Base-by-base conservation (phyloP, 148 eudicot genomes). In the Rhododendron mucronatum region DNA sequence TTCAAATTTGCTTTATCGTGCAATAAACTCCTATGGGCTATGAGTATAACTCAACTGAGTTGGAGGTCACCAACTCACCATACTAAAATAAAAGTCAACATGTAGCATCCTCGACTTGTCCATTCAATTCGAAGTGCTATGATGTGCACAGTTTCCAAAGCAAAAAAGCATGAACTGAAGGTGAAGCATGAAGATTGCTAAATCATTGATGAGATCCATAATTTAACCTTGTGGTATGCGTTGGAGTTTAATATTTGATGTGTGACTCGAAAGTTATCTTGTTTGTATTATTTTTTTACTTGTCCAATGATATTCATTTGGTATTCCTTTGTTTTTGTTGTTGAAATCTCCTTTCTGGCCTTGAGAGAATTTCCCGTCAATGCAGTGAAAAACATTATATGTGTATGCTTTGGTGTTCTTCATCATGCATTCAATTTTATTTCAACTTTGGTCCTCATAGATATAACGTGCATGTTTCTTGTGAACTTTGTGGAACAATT, bases 11-110 rank as follows among this genome's bases (percentile, higher is more conserved):
- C 83, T 79, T 79, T 48, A 28, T 28, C 26, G 7, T 47, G 93
- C 87, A 97, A 92, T 91, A 93, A 92, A 84, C 82, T 48, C 37
- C 28, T 39, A n/a, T 51, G 55, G 14, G 55, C 55, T 51, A 51
- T 13, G 16, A 51, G 35, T 11, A 26, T 26, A 48, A 79, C 37
- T 48, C 82, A 79, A 47, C 8, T 48, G 35, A 47, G 33, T 44
- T 47, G 82, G 59, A 79, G 30, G 41, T 47, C 50, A 47, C 50
- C 50, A 9, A 47, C 12, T n/a, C 59, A 2, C 83, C 51, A 16
- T 30, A n/a, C 16, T 16, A 37, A 59, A 20, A n/a, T 59, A 33
- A 57, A 82, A 50, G 37, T 41, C 74, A 59, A 63, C 21, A 39
- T 81, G 7, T 18, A 5, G 75, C 48, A 5, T 82, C 35, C 26